phyloP scores from a whole-genome alignment of 768 basidiomycete genomes.

The Amanita rubescens region DNA sequence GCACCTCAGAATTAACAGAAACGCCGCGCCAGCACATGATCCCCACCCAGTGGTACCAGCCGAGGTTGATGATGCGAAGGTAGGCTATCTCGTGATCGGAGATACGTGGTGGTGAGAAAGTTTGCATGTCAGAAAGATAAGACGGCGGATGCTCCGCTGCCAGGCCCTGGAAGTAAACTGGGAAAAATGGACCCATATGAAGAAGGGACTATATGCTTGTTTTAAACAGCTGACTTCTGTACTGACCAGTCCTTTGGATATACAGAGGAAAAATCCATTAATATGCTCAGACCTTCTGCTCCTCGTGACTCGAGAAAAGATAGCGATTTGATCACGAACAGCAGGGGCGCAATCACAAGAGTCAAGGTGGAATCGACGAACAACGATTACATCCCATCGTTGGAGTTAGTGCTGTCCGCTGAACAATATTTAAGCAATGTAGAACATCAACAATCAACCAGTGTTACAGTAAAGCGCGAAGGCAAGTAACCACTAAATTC shows the following conservation, averaged over 20 bases:
- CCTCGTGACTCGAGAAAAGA: background rate
- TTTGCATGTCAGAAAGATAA: background rate
- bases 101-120: background rate
- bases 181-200: conserved; percentile 7
- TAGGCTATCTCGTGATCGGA: background rate
- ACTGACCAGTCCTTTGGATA: background rate
- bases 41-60: background rate
- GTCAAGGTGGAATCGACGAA: background rate
- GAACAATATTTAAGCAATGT: background rate
- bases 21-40: background rate
- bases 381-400: background rate
- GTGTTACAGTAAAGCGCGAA: background rate
- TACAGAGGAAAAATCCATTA: background rate
- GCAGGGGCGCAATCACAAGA: background rate
- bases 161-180: background rate
- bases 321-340: background rate
- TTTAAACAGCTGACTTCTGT: background rate
- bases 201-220: background rate
- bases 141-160: background rate
- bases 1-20: background rate
- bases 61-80: background rate
- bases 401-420: background rate
- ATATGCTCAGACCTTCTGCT: background rate
- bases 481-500: background rate
- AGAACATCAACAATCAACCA: background rate